Base-by-base conservation (phyloP, 2,329 filamentous ascomycete species). In the Epicoccum nigrum region DNA sequence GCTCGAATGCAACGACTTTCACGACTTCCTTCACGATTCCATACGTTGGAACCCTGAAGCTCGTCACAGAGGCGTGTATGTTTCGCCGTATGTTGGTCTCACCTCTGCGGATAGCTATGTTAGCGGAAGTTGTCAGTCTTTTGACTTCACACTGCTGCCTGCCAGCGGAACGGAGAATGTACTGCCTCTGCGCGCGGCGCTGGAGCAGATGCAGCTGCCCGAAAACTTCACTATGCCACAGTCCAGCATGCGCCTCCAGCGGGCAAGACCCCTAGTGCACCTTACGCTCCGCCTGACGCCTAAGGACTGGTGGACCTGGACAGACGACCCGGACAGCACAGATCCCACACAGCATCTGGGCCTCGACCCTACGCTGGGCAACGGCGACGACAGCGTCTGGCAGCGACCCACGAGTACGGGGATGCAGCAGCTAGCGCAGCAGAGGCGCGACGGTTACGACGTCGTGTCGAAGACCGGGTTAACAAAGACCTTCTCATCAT, bases 361-460 rank as follows among this genome's bases (percentile, higher is more conserved):
- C 16, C 54, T 69, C 5, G 66, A 69, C 13, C 66, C 67, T 4
- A 49, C 54, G 1, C 21, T 59, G 25, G 60, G 60, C 8, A 34
- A 49, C 7, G 41, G 53, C 1, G 13, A 16, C 13, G 16, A 21
- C 1, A 8, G 47, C 7, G 7, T 19, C 0, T 3, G 15, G 2
- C n/a, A 31, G 13, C 51, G 57, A 1, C 47, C 55, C 7, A 58
- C 56, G 2, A 20, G 33, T 9, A 15, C 38, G 12, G 45, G 17
- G 1, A 70, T 70, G 66, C 39, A 48, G 7, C 20, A 54, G 6
- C 48, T 60, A 4, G 64, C 65, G 7, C 41, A 39, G 2, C 37
- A 56, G 13, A 55, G 64, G 17, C 59, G 60, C 8, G 51, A 49
- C 9, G 63, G 62, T 1, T 23, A 52, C 4, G 46, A 47, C 30